A percentile compares a stretch with the other conserved stretches of the same genome.
These are phyloP conservation scores for Teunomyces pallodes DNA, from an alignment of 805 yeast genomes.

Conservation along the genomic window DNA sequence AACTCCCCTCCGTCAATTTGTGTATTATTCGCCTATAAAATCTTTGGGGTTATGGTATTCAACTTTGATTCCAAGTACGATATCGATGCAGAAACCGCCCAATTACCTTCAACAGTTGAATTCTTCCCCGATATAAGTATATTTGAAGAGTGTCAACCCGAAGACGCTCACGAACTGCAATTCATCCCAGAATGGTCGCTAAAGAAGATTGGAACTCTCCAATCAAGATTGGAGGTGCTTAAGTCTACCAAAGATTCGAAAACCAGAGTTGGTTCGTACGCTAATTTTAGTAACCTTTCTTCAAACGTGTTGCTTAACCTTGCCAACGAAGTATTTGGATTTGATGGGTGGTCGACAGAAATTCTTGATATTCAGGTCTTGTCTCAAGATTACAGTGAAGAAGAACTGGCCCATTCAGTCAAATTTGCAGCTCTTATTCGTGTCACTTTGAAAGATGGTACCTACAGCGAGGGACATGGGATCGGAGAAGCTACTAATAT, in stretches of 20 bases:
- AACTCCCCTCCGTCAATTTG: background rate
- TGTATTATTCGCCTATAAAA: background rate
- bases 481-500: constrained; percentile 32
- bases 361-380: constrained; percentile 25
- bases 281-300: background rate
- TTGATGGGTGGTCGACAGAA: constrained; percentile 55
- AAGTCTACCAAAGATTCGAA: constrained; percentile 17
- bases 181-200: constrained; percentile 46
- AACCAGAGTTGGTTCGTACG: constrained; percentile 1
- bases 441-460: constrained; percentile 44
- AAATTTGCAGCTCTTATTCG: constrained; percentile 29
- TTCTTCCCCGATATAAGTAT: constrained; percentile 24
- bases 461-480: constrained; percentile 37
- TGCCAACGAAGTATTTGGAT: constrained; percentile 55
- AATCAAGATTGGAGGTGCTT: constrained; percentile 42
- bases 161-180: background rate
- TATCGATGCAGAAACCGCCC: constrained; percentile 3
- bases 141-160: constrained; percentile 15
- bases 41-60: background rate
- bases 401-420: constrained; percentile 19
- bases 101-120: constrained; percentile 11
- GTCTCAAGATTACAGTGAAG: constrained; percentile 19
- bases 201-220: constrained; percentile 46
- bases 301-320: constrained; percentile 31
- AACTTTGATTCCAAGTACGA: constrained; percentile 10